These are phyloP conservation scores for Cyberlindnera nakhonratchasimensis DNA, from an alignment of 805 yeast genomes.

Conservation along the genomic window DNA sequence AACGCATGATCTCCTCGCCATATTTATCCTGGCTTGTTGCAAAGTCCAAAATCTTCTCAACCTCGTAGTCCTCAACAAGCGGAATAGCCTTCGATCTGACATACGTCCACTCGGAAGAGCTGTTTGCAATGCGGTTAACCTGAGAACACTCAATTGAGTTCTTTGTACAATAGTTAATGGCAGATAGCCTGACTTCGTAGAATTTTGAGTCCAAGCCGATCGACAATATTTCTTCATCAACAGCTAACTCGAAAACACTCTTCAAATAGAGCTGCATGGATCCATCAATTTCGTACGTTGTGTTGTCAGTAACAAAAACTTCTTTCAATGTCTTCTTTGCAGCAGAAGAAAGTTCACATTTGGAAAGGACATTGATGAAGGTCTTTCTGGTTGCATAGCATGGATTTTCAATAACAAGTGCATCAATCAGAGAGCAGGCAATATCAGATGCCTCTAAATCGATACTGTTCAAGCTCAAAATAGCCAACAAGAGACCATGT, in stretches of 20 bases:
- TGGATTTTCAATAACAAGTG: constrained; percentile 23
- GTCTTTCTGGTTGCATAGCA: constrained; percentile 35
- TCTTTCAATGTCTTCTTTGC: constrained; percentile 29
- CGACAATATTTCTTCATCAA: constrained; percentile 27
- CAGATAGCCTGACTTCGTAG: constrained; percentile 44
- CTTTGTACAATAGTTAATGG: constrained; percentile 33
- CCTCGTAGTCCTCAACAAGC: constrained; percentile 21
- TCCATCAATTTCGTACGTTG: constrained; percentile 39
- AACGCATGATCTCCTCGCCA: constrained; percentile 45
- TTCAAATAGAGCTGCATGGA: constrained; percentile 46
- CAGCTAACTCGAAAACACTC: constrained; percentile 29
- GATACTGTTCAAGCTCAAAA: constrained; percentile 33
- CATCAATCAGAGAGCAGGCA: constrained; percentile 9
- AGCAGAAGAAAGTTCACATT: constrained; percentile 3
- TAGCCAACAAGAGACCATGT: constrained; percentile 60
- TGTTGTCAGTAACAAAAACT: constrained; percentile 35
- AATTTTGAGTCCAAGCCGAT: constrained; percentile 36
- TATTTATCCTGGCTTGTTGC: constrained; percentile 29
- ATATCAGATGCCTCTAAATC: constrained; percentile 8
- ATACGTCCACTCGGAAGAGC: constrained; percentile 37
- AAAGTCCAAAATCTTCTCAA: constrained; percentile 30
- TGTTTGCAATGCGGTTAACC: constrained; percentile 24
- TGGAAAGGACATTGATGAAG: constrained; percentile 26
- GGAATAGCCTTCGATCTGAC: constrained; percentile 39
- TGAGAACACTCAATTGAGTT: constrained; percentile 7